A percentile compares a stretch with the other conserved stretches of the same genome.
phyloP scores from a whole-genome alignment of 2,329 filamentous ascomycete genomes.

The Colletotrichum zoysiae region DNA sequence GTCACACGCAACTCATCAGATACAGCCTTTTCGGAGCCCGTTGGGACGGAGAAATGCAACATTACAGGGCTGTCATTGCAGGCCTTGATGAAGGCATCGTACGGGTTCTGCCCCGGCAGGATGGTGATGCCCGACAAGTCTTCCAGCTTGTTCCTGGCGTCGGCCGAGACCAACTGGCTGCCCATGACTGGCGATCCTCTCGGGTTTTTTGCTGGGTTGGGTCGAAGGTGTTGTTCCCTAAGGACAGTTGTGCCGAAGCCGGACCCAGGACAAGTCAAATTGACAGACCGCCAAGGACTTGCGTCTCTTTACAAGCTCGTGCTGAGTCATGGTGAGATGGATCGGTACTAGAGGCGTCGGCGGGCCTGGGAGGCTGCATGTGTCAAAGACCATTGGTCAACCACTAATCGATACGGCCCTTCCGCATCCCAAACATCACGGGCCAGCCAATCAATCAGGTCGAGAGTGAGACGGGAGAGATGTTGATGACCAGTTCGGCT shows the following conservation, averaged over 20 bases:
- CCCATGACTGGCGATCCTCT: slow-evolving; percentile 48
- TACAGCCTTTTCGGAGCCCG: no score
- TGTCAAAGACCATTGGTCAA: not conserved
- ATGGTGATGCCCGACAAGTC: slow-evolving; percentile 66
- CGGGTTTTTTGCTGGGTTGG: no score
- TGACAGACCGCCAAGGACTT: not conserved
- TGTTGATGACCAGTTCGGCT: not conserved
- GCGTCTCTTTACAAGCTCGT: not conserved
- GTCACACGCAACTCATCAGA: slow-evolving; percentile 3
- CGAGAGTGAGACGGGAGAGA: not conserved
- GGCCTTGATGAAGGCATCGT: slow-evolving; percentile 77
- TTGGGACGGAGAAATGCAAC: slow-evolving; percentile 31
- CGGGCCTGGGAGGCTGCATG: not conserved
- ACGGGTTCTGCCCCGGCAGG: slow-evolving; percentile 76
- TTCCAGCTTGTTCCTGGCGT: slow-evolving; percentile 64
- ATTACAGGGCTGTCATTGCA: slow-evolving; percentile 77
- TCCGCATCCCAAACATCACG: not conserved
- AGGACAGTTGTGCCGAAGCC: not conserved
- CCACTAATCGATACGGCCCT: slow-evolving; percentile 21
- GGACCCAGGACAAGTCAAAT: not conserved
- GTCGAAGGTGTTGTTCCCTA: not conserved
- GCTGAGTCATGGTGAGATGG: not conserved
- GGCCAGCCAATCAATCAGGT: slow-evolving; percentile 7
- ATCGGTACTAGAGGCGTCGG: not conserved
- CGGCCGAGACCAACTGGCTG: slow-evolving; percentile 53